Conservation (phyloP, 208 protist genomes). For the Wallacemonas collosoma region DNA sequence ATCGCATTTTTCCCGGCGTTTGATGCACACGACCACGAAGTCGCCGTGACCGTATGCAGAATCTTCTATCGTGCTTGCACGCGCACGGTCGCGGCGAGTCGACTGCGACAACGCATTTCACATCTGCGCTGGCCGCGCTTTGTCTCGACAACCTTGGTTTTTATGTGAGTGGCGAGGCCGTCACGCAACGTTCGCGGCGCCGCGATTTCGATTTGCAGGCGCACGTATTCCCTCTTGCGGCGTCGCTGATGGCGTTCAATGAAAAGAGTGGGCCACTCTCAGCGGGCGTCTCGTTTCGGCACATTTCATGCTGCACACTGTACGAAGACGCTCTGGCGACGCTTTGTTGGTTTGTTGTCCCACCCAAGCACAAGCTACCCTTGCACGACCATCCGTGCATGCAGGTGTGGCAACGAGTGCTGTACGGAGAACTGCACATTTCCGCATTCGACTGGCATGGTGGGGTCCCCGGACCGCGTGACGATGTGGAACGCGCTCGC, state of each 20-base stretch:
- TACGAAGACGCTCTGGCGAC: constrained; percentile 45
- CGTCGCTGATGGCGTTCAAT: not conserved
- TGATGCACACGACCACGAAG: too few species aligned
- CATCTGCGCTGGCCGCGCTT: constrained; percentile 24
- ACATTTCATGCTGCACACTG: constrained; percentile 63
- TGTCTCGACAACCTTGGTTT: constrained; percentile 41
- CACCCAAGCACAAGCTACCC: constrained; percentile 47
- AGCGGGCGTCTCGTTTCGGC: not conserved
- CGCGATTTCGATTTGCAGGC: not conserved
- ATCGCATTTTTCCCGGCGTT: too few species aligned
- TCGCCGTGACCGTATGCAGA: constrained; percentile 17
- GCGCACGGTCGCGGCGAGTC: not conserved
- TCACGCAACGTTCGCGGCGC: not conserved
- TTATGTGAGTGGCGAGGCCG: constrained; percentile 33
- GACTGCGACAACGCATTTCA: constrained; percentile 8
- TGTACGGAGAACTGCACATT: constrained; percentile 58
- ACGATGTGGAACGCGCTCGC: not conserved
- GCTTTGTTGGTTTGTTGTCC: constrained; percentile 78
- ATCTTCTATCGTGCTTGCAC: constrained; percentile 27
- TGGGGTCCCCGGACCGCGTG: not conserved
- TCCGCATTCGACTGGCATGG: constrained; percentile 40
- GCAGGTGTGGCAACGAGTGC: constrained; percentile 66
- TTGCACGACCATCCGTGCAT: constrained; percentile 82
- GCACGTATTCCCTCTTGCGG: constrained; percentile 2
- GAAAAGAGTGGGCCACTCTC: not conserved